A percentile compares a stretch with the other conserved stretches of the same genome.
Conservation (phyloP, 352 stramenopile genomes). For the Aphanomyces astaci region DNA sequence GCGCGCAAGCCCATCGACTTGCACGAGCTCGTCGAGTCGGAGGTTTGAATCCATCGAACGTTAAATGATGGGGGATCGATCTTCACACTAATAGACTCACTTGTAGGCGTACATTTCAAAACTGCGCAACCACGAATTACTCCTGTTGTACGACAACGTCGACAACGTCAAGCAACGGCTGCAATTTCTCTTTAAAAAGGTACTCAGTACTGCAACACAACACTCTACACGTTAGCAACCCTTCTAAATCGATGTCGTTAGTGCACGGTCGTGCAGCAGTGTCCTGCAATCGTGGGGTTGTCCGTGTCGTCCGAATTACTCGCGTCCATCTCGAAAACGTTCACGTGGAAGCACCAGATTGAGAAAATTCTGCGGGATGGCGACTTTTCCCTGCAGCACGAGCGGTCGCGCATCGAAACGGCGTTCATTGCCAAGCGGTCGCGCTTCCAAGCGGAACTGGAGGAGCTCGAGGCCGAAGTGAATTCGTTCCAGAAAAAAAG, state of each 20-base stretch:
- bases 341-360: conserved; percentile 59
- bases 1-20: conserved; percentile 58
- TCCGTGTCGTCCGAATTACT: conserved; percentile 36
- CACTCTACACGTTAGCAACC: not conserved
- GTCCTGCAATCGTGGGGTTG: not conserved
- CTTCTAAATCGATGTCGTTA: conserved; percentile 14
- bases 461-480: conserved; percentile 66
- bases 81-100: no score
- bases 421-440: conserved; percentile 61
- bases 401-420: conserved; percentile 57
- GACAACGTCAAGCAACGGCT: conserved; percentile 49
- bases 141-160: conserved; percentile 40
- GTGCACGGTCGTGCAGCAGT: conserved; percentile 2
- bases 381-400: conserved; percentile 43
- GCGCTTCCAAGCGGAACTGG: conserved; percentile 61
- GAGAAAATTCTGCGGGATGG: conserved; percentile 44
- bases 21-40: conserved; percentile 61
- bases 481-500: conserved; percentile 66
- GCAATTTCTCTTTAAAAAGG: conserved; percentile 55
- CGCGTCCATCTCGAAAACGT: conserved; percentile 50
- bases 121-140: conserved; percentile 38
- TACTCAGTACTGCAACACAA: conserved; percentile 18
- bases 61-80: no score
- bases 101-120: conserved; percentile 33
- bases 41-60: conserved; percentile 26